A percentile compares a stretch with the other conserved stretches of the same genome.
These are phyloP conservation scores for Zostera marina DNA, from an alignment of 116 monocot species.

Conservation along the genomic window DNA sequence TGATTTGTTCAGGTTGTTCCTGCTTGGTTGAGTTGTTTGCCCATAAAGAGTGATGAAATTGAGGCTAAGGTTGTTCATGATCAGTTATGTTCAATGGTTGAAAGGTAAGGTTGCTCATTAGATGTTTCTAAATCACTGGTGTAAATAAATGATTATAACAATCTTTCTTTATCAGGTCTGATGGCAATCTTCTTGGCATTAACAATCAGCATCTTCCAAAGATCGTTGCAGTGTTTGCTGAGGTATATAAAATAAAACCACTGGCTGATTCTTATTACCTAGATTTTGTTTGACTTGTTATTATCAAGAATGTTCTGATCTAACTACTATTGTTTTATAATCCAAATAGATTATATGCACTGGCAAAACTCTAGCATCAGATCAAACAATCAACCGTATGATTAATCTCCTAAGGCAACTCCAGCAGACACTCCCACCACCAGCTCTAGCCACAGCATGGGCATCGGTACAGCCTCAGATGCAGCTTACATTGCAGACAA, in stretches of 20 bases:
- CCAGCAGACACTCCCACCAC: constrained; percentile 75
- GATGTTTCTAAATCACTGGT: too few species aligned
- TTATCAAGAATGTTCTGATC: not conserved
- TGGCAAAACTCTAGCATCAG: constrained; percentile 62
- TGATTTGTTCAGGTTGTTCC: constrained; percentile 49
- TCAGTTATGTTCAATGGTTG: constrained; percentile 81
- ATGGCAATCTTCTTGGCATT: constrained; percentile 62
- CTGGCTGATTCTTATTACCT: too few species aligned
- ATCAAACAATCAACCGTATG: constrained; percentile 52
- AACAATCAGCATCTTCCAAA: constrained; percentile 80
- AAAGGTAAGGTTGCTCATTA: constrained; percentile 35
- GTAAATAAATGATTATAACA: not conserved
- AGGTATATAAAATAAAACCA: constrained; percentile 21
- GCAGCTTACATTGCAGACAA: constrained; percentile 56
- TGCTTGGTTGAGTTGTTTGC: constrained; percentile 80
- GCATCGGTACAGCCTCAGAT: constrained; percentile 77
- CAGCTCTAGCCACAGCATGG: constrained; percentile 53
- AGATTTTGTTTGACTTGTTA: not conserved
- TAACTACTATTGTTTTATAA: not conserved
- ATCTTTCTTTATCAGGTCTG: constrained; percentile 31
- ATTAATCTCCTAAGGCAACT: constrained; percentile 62
- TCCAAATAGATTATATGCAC: constrained; percentile 52
- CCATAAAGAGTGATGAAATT: constrained; percentile 61
- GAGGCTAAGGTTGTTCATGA: constrained; percentile 93
- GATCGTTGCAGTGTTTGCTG: constrained; percentile 64